These are phyloP conservation scores for Dendrobium huoshanense DNA, from an alignment of 106 monocot genomes.

Conservation along the genomic window DNA sequence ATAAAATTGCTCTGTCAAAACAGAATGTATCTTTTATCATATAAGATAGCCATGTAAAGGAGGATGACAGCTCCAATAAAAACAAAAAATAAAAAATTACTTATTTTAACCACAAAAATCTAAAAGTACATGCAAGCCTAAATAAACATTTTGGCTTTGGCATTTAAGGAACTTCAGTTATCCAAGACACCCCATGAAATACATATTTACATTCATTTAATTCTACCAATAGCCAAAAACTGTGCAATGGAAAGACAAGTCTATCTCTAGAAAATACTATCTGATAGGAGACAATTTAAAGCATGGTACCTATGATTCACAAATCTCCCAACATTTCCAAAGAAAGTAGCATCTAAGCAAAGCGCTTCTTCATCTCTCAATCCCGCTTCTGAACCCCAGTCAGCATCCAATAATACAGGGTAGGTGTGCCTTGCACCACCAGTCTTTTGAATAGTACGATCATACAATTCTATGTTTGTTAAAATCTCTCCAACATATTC, in stretches of 20 bases:
- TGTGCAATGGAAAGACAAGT: background rate
- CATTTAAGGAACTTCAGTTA: too few species aligned
- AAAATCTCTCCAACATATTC: slow-evolving; percentile 90
- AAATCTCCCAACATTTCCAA: slow-evolving; percentile 91
- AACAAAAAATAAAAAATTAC: background rate
- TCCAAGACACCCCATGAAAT: background rate
- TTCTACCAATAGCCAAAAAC: background rate
- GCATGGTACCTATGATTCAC: slow-evolving; percentile 77
- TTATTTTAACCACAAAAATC: background rate
- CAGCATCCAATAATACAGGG: slow-evolving; percentile 78
- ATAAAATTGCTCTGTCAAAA: background rate
- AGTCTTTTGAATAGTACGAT: slow-evolving; percentile 47
- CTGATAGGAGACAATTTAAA: background rate
- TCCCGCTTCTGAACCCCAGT: slow-evolving; percentile 82
- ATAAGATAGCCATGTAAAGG: background rate
- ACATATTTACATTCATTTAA: background rate
- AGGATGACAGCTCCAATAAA: background rate
- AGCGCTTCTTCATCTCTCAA: slow-evolving; percentile 93
- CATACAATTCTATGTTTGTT: slow-evolving; percentile 83
- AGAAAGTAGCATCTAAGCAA: slow-evolving; percentile 91
- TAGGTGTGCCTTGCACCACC: slow-evolving; percentile 62
- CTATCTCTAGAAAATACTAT: background rate
- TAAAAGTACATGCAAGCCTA: background rate
- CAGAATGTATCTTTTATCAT: background rate
- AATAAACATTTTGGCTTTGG: background rate